These are phyloP conservation scores for Serendipita sp. DNA, from an alignment of 768 basidiomycete genomes.

Conservation along the genomic window DNA sequence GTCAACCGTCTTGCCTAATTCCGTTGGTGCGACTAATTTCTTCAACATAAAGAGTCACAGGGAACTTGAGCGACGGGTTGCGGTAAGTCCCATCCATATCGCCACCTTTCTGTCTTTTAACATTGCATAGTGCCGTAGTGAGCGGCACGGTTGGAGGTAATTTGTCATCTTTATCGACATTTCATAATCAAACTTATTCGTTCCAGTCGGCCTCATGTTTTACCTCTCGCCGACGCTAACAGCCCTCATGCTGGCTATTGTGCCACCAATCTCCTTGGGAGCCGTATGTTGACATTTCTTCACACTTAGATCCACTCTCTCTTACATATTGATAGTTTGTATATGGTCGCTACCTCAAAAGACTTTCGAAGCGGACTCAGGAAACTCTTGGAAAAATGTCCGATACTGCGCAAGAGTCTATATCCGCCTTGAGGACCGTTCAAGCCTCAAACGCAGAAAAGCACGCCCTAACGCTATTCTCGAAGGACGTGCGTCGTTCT, in stretches of 20 bases:
- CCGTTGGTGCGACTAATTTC: not conserved
- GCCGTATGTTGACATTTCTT: constrained; percentile 33
- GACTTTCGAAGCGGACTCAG: constrained; percentile 79
- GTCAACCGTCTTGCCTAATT: not conserved
- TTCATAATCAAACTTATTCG: not conserved
- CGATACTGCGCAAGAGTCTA: constrained; percentile 75
- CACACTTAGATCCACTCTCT: constrained; percentile 10
- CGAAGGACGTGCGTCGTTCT: constrained; percentile 29
- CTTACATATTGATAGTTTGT: constrained; percentile 44
- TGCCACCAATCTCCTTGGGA: constrained; percentile 74
- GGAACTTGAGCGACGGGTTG: constrained; percentile 31
- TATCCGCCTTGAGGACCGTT: constrained; percentile 72
- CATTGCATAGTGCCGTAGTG: constrained; percentile 52
- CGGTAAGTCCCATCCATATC: constrained; percentile 16
- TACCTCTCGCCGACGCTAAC: constrained; percentile 82
- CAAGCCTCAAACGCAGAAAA: constrained; percentile 79
- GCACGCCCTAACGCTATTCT: constrained; percentile 65
- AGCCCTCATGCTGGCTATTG: constrained; percentile 79
- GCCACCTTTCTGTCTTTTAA: constrained; percentile 42
- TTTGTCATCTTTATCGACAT: constrained; percentile 10
- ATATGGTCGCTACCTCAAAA: constrained; percentile 89
- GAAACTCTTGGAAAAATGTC: constrained; percentile 95
- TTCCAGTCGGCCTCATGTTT: constrained; percentile 81
- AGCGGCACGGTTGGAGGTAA: constrained; percentile 86
- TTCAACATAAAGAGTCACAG: constrained; percentile 22